Evolutionary conservation across 73 alveolate species (phyloP), one percentile per base, ranked within the genome.

Genomic region (Paramecium caudatum): DNA sequence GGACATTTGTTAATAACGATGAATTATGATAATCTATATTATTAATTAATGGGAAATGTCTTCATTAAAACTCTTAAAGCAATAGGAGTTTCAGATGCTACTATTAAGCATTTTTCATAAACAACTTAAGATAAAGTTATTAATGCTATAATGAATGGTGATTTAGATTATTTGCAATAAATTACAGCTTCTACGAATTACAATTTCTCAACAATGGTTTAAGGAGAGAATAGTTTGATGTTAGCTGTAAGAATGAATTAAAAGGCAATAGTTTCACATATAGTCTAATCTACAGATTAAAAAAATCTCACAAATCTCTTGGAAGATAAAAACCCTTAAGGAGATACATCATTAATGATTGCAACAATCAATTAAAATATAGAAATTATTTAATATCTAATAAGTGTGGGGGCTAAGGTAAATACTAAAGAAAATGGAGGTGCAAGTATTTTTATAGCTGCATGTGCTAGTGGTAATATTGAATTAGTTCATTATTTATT

Each of bases 1-100:
- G 93, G 93, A 47, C 93, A 1, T 86, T 86, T 86, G 61, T 63
- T 47, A 78, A 65, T 65, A 62, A 86, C 13, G 63, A 86, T 86
- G 46, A 55, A 23, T 55, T 55, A 55, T 55, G 80, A 55, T 55
- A 55, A 16, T 55, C 80, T 7, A 49, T 21, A 23, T 9, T 2
- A 27, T 19, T 21, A 23, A 55, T 55, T 19, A 55, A 55, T 55
- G 69, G 88, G 69, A 41, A 39, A 74, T 16, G 36, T 16, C 15
- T 21, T 74, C 8, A 12, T 27, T 1, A 70, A 70, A 15, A 1
- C 23, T 33, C 3, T 23, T 12, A 3, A 25, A 17, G 23, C 88
- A 17, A 41, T 74, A 15, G 88, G 88, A 74, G 43, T 74, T 1
- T 47, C 88, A 34, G 88, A 74, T 21, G 21, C 88, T 43, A 74